Evolutionary conservation across 768 basidiomycete species (phyloP).

Genomic region (Leucosporidium scottii): DNA sequence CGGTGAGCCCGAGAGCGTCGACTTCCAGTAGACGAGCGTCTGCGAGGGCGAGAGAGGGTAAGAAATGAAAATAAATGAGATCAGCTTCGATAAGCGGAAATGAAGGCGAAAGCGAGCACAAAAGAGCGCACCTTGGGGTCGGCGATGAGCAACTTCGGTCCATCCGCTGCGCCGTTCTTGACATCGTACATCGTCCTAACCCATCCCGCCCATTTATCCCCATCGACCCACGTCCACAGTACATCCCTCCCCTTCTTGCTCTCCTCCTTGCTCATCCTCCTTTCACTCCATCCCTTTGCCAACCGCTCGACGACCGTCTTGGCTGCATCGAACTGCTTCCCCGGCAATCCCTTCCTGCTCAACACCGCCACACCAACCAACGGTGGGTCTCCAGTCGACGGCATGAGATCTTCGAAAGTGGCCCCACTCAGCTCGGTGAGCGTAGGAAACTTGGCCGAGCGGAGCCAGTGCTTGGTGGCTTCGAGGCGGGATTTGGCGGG

Average conservation of each 20-base stretch:
- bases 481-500: slow-evolving; percentile 25
- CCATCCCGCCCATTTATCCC: slow-evolving; percentile 75
- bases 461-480: slow-evolving; percentile 50
- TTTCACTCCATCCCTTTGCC: slow-evolving; percentile 5
- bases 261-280: not conserved
- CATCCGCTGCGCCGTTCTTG: slow-evolving; percentile 34
- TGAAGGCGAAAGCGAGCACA: not conserved
- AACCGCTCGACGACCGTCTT: not conserved
- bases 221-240: slow-evolving; percentile 75
- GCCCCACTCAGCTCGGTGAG: slow-evolving; percentile 66
- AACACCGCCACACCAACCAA: slow-evolving; percentile 64
- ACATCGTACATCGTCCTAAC: slow-evolving; percentile 86
- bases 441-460: slow-evolving; percentile 64
- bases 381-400: slow-evolving; percentile 55
- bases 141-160: slow-evolving; percentile 33
- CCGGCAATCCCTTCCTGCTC: slow-evolving; percentile 28
- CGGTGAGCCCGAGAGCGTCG: not conserved
- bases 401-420: slow-evolving; percentile 80
- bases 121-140: slow-evolving; percentile 23
- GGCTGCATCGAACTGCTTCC: slow-evolving; percentile 20
- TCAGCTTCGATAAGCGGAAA: not conserved
- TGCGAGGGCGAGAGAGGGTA: not conserved
- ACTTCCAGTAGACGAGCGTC: slow-evolving; percentile 22
- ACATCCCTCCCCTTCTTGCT: slow-evolving; percentile 48
- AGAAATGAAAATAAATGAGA: not conserved